These are phyloP conservation scores for Pyronema domesticum DNA, from an alignment of 495 filamentous ascomycete species.

Conservation along the genomic window DNA sequence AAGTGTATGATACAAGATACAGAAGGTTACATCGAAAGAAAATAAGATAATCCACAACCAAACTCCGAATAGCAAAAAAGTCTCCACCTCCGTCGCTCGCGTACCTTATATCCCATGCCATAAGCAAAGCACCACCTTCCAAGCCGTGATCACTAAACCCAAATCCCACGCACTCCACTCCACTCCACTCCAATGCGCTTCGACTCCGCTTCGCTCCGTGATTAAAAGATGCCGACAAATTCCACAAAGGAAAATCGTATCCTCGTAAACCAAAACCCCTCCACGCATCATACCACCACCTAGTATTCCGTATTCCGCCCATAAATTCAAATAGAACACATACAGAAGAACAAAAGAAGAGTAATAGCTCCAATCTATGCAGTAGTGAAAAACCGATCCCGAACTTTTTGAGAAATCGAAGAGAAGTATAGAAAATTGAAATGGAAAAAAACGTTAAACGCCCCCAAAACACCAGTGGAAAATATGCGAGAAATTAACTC, in stretches of 20 bases:
- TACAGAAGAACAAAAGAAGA: too few relatives aligned
- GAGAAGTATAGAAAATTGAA: too few relatives aligned
- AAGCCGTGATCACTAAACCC: neutral
- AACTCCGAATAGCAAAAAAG: neutral
- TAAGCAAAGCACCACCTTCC: neutral
- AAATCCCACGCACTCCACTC: neutral
- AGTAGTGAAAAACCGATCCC: too few relatives aligned
- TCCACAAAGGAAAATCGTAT: neutral
- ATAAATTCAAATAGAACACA: too few relatives aligned
- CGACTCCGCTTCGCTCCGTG: neutral
- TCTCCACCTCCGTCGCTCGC: neutral
- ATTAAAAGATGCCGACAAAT: neutral
- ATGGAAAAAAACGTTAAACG: neutral
- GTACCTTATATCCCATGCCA: neutral
- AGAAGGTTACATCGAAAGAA: neutral
- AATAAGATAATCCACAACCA: neutral
- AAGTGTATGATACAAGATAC: neutral
- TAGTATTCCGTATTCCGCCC: too few relatives aligned
- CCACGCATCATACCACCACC: too few relatives aligned
- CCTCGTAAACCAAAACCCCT: neutral
- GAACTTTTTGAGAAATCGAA: too few relatives aligned
- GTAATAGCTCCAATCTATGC: too few relatives aligned
- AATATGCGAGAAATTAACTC: neutral
- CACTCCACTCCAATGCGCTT: neutral
- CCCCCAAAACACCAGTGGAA: neutral